Base-by-base conservation (phyloP, 2,329 filamentous ascomycete species). In the Cryphonectria japonica region DNA sequence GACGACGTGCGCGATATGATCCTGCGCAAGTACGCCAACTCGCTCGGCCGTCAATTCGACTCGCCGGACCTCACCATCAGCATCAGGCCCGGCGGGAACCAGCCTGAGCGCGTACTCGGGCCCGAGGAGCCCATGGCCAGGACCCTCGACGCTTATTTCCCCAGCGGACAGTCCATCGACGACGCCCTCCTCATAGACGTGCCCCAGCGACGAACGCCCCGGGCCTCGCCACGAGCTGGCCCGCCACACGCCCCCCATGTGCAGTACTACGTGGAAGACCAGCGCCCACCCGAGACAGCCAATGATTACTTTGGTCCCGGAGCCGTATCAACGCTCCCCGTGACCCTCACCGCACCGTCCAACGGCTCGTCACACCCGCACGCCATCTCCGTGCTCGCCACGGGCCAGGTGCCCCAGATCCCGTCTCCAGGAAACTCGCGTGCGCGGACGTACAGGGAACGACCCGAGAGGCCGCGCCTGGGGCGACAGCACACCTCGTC, bases 1-100 rank as follows among this genome's bases (percentile, higher is more conserved):
- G 96, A 99, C 80, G 95, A 98, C 81, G 91, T 97, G 73, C 92
- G 95, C 76, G 96, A 98, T 76, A 89, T 94, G 85, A 96, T 98
- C 70, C 84, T 98, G 76, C 90, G 89, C 77, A 98, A 98, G 84
- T 99, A 98, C 80, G 90, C 91, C 76, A 98, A 99, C 82, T 97
- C 94, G 19, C 86, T 99, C 37, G 95, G 95, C 66, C 91, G 91
- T 76, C 92, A 88, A 67, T 98, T 95, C 80, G 96, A 99, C 82
- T 88, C 96, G 14, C 96, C 96, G 16, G 96, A 99, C 80, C 88
- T 99, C 71, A 90, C 88, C 14, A 85, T 98, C 74, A 90, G 92
- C 74, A 92, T 98, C 75, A 80, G 87, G 22, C 89, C 92, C n/a
- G 88, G 94, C 69, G 91, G 94, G 76, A 81, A 87, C 78, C 82